Evolutionary conservation across 495 filamentous ascomycete genomes (phyloP), one percentile per base, ranked within the genome.

Genomic region (Annulohypoxylon moriforme): DNA sequence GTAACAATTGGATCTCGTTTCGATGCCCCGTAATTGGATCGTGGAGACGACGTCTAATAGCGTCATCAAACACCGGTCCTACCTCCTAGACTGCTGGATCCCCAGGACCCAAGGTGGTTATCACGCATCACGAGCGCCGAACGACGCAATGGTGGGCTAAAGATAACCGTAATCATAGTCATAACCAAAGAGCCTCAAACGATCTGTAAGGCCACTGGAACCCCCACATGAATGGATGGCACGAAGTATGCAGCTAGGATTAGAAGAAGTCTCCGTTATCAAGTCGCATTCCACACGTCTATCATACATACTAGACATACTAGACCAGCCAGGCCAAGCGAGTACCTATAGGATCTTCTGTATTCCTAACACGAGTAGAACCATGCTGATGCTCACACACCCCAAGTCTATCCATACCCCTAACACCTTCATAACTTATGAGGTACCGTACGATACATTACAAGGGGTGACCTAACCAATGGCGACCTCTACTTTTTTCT

Each of bases 121-220:
- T 40, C 20, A 60, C 61, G 40, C n/a, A 66, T 58, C 33, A 25
- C 40, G 16, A 55, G 8, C 9, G 9, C 27, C n/a, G 10, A 29
- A 47, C 52, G 8, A 52, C 13, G 16, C 33, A 42, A 22, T 58
- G 27, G 27, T n/a, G 20, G 40, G 18, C 33, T 61, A 22, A 33
- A 38, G 46, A 55, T 61, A 70, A 55, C 52, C 5, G 38, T 42
- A n/a, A n/a, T n/a, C n/a, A n/a, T 14, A 42, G n/a, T 14, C 42
- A 33, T 59, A 22, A 29, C 34, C 11, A 47, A 56, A 58, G 68
- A 71, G 62, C 68, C 68, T 71, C 68, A 71, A 71, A 44, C n/a
- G 68, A 57, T 56, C 34, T 46, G 22, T 25, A 22, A 24, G 11
- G 31, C 52, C 52, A 36, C 46, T 59, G 52, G 47, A 46, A 16